These are phyloP conservation scores for Nakataea oryzae DNA, from an alignment of 2,329 filamentous ascomycete genomes.

Conservation along the genomic window DNA sequence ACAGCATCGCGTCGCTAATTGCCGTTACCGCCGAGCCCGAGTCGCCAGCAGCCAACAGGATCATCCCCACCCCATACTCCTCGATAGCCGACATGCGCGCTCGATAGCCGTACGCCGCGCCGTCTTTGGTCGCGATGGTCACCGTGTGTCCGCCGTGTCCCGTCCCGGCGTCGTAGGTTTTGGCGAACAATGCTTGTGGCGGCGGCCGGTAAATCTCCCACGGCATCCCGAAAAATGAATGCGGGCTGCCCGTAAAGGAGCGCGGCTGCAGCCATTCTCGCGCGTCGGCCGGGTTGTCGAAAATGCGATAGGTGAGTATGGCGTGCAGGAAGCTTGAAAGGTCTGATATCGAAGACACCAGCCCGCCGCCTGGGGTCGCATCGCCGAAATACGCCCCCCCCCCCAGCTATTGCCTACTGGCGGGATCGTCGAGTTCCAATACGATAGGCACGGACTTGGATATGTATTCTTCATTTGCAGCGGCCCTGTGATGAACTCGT, in stretches of 20 bases:
- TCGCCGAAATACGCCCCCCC: slow-evolving; percentile 10
- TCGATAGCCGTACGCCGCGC: slow-evolving; percentile 12
- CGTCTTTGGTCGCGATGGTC: slow-evolving; percentile 11
- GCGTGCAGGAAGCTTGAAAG: slow-evolving; percentile 10
- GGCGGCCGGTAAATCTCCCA: slow-evolving; percentile 14
- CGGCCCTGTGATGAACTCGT: background rate
- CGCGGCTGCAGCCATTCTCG: slow-evolving; percentile 11
- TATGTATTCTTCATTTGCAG: background rate
- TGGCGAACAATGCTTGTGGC: slow-evolving; percentile 9
- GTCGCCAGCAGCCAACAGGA: slow-evolving; percentile 12
- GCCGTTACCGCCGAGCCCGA: slow-evolving; percentile 4
- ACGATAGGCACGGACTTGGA: background rate
- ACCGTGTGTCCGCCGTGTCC: slow-evolving; percentile 8
- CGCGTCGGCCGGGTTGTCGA: slow-evolving; percentile 4
- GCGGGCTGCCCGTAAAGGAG: slow-evolving; percentile 8
- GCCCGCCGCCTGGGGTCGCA: slow-evolving; percentile 11
- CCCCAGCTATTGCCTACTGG: slow-evolving; percentile 12
- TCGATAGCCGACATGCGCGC: slow-evolving; percentile 10
- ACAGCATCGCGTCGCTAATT: slow-evolving; percentile 8
- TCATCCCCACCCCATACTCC: slow-evolving; percentile 12
- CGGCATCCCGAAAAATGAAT: slow-evolving; percentile 10
- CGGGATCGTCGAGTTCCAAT: slow-evolving; percentile 7
- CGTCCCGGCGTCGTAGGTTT: slow-evolving; percentile 2
- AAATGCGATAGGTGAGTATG: slow-evolving; percentile 7
- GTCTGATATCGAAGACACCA: slow-evolving; percentile 12